Conservation (phyloP, 345 rosid genomes). For the Cochlearia excelsa region DNA sequence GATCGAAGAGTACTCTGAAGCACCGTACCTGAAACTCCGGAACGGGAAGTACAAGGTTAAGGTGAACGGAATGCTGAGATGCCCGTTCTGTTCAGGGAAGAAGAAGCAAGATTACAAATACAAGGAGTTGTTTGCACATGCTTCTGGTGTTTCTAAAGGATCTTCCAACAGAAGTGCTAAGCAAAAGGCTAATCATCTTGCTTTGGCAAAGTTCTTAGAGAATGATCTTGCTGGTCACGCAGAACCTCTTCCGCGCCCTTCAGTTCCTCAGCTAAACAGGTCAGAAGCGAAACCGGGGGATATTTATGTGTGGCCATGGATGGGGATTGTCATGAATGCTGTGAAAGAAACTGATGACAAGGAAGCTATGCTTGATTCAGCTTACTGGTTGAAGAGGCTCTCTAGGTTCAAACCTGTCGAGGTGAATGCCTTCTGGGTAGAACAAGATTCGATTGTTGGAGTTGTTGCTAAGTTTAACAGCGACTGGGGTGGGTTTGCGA, state of each 20-base stretch:
- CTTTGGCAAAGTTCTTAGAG: conserved; percentile 65
- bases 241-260: conserved; percentile 36
- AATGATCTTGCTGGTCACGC: conserved; percentile 53
- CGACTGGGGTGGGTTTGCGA: conserved; percentile 62
- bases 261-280: neutral
- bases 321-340: conserved; percentile 59
- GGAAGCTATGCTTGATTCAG: conserved; percentile 35
- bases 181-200: conserved; percentile 84
- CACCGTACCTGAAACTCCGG: conserved; percentile 49
- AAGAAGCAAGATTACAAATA: conserved; percentile 81
- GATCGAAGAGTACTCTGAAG: conserved; percentile 51
- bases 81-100: conserved; percentile 86
- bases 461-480: conserved; percentile 55
- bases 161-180: conserved; percentile 64
- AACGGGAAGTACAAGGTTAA: conserved; percentile 57
- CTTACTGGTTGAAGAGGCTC: conserved; percentile 59
- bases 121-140: conserved; percentile 80
- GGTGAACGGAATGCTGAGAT: conserved; percentile 61
- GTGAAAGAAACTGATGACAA: conserved; percentile 35
- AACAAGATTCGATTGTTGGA: conserved; percentile 35
- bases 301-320: conserved; percentile 79
- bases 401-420: conserved; percentile 53
- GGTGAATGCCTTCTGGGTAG: conserved; percentile 51
- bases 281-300: conserved; percentile 39
- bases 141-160: conserved; percentile 74